A percentile compares a stretch with the other conserved stretches of the same genome.
Conservation (phyloP, 768 basidiomycete genomes). For the Kondoa subrosea region DNA sequence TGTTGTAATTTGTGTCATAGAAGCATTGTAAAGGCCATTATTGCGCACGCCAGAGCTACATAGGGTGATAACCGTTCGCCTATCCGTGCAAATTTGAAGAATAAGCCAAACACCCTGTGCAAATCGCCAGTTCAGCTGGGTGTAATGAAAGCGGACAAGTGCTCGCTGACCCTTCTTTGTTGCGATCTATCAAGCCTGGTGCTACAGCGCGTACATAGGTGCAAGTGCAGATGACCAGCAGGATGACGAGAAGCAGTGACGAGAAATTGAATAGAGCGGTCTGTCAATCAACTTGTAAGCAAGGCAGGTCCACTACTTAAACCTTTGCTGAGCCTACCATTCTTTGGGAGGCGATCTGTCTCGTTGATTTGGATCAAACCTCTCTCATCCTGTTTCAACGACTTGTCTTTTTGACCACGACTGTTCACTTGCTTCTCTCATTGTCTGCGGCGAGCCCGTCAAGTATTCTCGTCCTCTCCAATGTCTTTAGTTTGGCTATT, state of each 20-base stretch:
- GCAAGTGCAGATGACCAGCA: conserved; percentile 89
- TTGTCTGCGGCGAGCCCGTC: too few species aligned
- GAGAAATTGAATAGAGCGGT: conserved; percentile 98
- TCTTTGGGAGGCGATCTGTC: neutral
- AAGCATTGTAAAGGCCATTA: conserved; percentile 73
- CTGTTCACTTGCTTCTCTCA: too few species aligned
- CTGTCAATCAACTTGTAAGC: too few species aligned
- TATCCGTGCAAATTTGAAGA: conserved; percentile 95
- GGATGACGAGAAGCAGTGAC: conserved; percentile 78
- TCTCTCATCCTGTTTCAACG: neutral
- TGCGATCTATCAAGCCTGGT: conserved; percentile 75
- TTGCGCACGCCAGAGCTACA: conserved; percentile 76
- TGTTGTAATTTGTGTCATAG: conserved; percentile 14
- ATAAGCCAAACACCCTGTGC: conserved; percentile 65
- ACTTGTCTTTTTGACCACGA: neutral
- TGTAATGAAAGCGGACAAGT: neutral
- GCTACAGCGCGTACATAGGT: conserved; percentile 83
- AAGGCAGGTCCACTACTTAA: too few species aligned
- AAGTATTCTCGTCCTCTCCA: too few species aligned
- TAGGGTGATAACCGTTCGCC: conserved; percentile 93
- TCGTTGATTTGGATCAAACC: neutral
- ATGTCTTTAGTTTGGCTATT: too few species aligned
- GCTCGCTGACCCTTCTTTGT: conserved; percentile 66
- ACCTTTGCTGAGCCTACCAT: too few species aligned
- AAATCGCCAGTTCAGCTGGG: neutral